Conservation (phyloP, 805 yeast genomes). For the Brettanomyces bruxellensis region DNA sequence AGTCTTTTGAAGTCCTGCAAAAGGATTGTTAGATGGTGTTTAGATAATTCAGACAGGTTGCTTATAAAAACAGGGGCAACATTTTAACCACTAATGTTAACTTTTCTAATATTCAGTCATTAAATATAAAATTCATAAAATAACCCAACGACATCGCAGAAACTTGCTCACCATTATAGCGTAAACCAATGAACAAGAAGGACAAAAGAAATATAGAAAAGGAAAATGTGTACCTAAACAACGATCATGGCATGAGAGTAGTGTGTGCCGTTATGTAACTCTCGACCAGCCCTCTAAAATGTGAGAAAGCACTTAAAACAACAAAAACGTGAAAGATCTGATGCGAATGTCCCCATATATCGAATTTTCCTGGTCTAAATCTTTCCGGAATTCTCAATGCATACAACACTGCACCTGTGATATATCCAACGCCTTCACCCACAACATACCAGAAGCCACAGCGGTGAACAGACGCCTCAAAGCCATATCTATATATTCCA, state of each 20-base stretch:
- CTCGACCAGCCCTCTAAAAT: conserved; percentile 51
- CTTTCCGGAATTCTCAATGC: conserved; percentile 77
- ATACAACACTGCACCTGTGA: conserved; percentile 70
- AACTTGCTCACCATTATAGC: neutral
- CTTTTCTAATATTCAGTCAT: neutral
- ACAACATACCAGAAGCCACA: conserved; percentile 55
- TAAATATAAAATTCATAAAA: neutral
- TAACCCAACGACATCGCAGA: neutral
- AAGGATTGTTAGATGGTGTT: conserved; percentile 67
- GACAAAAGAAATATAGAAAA: neutral
- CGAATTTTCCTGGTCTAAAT: conserved; percentile 51
- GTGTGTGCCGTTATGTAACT: conserved; percentile 45
- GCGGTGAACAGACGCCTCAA: conserved; percentile 35
- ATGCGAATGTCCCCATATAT: conserved; percentile 72
- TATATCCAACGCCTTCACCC: conserved; percentile 66
- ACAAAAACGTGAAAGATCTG: conserved; percentile 77
- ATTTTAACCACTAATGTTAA: conserved; percentile 27
- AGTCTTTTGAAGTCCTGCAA: conserved; percentile 53
- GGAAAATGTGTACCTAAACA: neutral
- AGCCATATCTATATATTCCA: conserved; percentile 44
- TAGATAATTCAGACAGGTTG: conserved; percentile 56
- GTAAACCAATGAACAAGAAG: neutral
- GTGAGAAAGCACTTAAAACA: conserved; percentile 68
- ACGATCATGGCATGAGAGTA: too few relatives aligned
- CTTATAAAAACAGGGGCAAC: conserved; percentile 71